phyloP scores from a whole-genome alignment of 306 rosid species.

The Sicyos edulis region DNA sequence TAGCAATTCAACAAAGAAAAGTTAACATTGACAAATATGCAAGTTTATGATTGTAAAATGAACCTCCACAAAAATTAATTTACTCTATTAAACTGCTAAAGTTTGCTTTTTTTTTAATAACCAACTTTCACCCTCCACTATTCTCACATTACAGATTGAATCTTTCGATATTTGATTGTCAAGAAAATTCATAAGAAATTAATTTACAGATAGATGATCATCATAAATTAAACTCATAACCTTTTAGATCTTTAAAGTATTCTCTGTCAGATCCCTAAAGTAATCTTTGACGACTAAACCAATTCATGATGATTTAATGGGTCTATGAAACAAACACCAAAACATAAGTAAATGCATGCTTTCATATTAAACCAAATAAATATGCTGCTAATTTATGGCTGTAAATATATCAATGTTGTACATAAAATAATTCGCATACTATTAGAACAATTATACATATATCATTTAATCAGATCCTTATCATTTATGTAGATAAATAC shows the following conservation, averaged over 20 bases:
- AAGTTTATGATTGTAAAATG: constrained; percentile 9
- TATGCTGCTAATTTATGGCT: not conserved
- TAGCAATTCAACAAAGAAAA: not conserved
- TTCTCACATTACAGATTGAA: too few species aligned
- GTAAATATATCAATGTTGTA: too few species aligned
- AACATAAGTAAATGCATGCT: not conserved
- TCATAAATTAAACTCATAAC: too few species aligned
- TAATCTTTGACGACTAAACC: too few species aligned
- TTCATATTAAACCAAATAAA: not conserved
- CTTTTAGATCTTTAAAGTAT: too few species aligned
- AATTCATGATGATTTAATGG: too few species aligned
- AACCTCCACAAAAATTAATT: not conserved
- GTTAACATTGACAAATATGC: not conserved
- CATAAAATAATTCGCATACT: not conserved
- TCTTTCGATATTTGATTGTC: too few species aligned
- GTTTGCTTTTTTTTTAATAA: too few species aligned
- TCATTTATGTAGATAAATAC: not conserved
- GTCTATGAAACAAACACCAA: too few species aligned
- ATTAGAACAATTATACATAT: not conserved
- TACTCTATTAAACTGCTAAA: not conserved
- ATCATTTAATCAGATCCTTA: not conserved
- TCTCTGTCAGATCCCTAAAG: not conserved
- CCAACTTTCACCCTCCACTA: too few species aligned
- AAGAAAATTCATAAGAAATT: too few species aligned
- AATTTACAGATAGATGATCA: too few species aligned